A percentile compares a stretch with the other conserved stretches of the same genome.
Conservation (phyloP, 2,329 filamentous ascomycete species). For the Hypoxylon sp. region DNA sequence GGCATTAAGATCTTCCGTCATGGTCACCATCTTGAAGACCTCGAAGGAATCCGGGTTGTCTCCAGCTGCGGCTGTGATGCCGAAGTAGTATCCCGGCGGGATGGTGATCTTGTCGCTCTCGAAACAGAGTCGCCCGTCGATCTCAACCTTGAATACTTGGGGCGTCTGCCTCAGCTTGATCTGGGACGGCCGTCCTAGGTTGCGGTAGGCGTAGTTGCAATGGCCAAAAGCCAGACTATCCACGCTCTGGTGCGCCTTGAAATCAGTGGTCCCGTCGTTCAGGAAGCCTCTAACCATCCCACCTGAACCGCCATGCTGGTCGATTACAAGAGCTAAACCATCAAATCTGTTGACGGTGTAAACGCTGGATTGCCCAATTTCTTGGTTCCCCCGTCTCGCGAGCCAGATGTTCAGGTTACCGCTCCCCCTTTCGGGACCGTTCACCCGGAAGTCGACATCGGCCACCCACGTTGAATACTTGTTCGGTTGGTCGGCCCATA, state of each 20-base stretch:
- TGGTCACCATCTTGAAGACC: slow-evolving; percentile 86
- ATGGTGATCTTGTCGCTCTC: slow-evolving; percentile 83
- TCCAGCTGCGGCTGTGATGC: slow-evolving; percentile 87
- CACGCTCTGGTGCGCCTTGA: slow-evolving; percentile 79
- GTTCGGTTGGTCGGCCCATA: slow-evolving; percentile 81
- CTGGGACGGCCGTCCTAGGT: slow-evolving; percentile 86
- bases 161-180: slow-evolving; percentile 79
- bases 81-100: slow-evolving; percentile 86
- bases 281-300: slow-evolving; percentile 93
- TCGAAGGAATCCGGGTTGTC: slow-evolving; percentile 97
- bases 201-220: slow-evolving; percentile 91
- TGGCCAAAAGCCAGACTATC: slow-evolving; percentile 93
- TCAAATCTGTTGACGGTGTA: slow-evolving; percentile 91
- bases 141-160: slow-evolving; percentile 79
- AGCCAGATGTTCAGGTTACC: slow-evolving; percentile 98
- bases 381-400: slow-evolving; percentile 75
- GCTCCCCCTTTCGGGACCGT: slow-evolving; percentile 85
- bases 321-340: slow-evolving; percentile 88
- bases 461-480: slow-evolving; percentile 81
- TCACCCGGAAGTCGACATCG: slow-evolving; percentile 89
- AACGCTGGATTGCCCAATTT: slow-evolving; percentile 80
- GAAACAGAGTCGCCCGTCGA: slow-evolving; percentile 88
- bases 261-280: slow-evolving; percentile 90
- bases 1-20: slow-evolving; percentile 65
- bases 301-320: slow-evolving; percentile 81